Percentiles rank a stretch among this genome's conserved stretches.
phyloP scores from a whole-genome alignment of 2,329 filamentous ascomycete genomes.

The Penicillium sp. region DNA sequence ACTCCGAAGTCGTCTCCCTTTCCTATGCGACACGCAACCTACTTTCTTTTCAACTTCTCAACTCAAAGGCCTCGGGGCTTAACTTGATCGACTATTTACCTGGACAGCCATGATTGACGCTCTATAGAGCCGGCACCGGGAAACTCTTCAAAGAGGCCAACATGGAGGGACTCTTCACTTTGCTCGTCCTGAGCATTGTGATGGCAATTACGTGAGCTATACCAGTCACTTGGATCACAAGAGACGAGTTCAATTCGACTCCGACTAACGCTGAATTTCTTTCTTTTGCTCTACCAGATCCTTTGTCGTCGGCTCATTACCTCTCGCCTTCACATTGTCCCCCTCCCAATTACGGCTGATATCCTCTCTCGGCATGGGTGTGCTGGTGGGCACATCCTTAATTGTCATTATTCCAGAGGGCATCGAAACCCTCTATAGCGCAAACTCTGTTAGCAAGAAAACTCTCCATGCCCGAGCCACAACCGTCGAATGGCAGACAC shows the following conservation, averaged over 20 bases:
- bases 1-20: not conserved
- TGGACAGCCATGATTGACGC: slow-evolving; percentile 32
- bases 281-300: slow-evolving; percentile 63
- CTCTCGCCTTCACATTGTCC: slow-evolving; percentile 84
- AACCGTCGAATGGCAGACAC: slow-evolving; percentile 35
- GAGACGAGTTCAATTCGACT: not conserved
- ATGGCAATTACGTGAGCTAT: slow-evolving; percentile 66
- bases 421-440: slow-evolving; percentile 81
- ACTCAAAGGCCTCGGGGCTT: not conserved
- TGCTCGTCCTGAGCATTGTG: slow-evolving; percentile 67
- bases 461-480: slow-evolving; percentile 34
- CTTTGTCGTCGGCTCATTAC: slow-evolving; percentile 88
- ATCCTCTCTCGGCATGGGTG: slow-evolving; percentile 89
- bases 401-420: slow-evolving; percentile 98
- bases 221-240: not conserved
- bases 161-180: slow-evolving; percentile 67
- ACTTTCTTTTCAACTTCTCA: not conserved
- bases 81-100: not conserved
- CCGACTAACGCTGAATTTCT: not conserved
- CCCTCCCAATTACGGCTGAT: slow-evolving; percentile 85
- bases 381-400: slow-evolving; percentile 90
- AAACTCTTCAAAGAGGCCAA: slow-evolving; percentile 40
- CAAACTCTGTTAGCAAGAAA: slow-evolving; percentile 42
- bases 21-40: not conserved
- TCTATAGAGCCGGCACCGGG: slow-evolving; percentile 30